Evolutionary conservation across 805 yeast genomes (phyloP).

Genomic region (Ogataea polymorpha): DNA sequence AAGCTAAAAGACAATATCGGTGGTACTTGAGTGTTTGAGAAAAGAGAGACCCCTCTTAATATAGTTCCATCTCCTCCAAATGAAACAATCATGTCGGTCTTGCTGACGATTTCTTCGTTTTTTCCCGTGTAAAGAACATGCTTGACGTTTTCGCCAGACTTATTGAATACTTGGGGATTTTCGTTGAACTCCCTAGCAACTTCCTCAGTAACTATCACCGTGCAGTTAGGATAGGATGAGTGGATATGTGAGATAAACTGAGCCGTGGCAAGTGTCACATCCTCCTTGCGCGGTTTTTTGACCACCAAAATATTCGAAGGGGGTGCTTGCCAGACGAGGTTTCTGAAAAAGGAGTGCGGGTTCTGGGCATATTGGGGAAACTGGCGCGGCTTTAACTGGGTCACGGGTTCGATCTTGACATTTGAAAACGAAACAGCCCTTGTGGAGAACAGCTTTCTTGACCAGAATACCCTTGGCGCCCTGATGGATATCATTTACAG

Average conservation of each 20-base stretch:
- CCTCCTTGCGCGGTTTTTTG: conserved; percentile 76
- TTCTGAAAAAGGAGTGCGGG: conserved; percentile 59
- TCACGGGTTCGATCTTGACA: conserved; percentile 10
- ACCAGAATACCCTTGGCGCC: not conserved
- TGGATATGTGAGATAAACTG: conserved; percentile 61
- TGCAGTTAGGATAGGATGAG: conserved; percentile 61
- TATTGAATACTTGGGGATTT: conserved; percentile 1
- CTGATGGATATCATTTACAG: conserved; percentile 3
- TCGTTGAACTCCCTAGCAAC: conserved; percentile 57
- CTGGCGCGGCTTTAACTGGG: conserved; percentile 19
- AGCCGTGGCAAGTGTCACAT: conserved; percentile 64
- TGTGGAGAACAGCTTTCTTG: not conserved
- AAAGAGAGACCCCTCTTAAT: conserved; percentile 75
- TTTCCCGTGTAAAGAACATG: conserved; percentile 58
- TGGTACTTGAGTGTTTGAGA: conserved; percentile 71
- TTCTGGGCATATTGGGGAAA: conserved; percentile 52
- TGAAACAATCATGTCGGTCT: conserved; percentile 78
- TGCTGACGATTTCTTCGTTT: conserved; percentile 51
- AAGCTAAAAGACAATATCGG: conserved; percentile 86
- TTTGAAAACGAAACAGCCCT: not conserved
- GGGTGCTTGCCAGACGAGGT: conserved; percentile 68
- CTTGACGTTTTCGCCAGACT: conserved; percentile 5
- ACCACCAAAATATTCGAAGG: conserved; percentile 74
- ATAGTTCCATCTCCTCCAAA: conserved; percentile 98
- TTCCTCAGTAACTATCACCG: conserved; percentile 73